These are phyloP conservation scores for Agroathelia rolfsii DNA, from an alignment of 1,284 basidiomycete genomes.

Conservation along the genomic window DNA sequence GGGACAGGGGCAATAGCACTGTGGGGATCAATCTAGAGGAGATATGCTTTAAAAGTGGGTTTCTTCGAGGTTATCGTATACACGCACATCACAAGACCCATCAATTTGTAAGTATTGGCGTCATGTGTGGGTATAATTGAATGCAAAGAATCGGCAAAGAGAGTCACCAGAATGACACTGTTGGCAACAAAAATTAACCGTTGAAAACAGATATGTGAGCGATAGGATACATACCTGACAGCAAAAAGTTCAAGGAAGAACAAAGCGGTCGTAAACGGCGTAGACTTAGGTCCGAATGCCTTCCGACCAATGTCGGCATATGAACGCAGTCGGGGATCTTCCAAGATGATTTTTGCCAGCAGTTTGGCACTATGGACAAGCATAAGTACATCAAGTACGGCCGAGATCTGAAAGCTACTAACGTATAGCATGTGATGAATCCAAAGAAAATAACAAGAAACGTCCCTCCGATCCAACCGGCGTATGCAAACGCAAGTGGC, in stretches of 20 bases:
- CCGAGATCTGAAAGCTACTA: slow-evolving; percentile 22
- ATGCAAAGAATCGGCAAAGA: slow-evolving; percentile 81
- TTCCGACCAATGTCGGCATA: slow-evolving; percentile 86
- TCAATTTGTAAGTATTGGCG: slow-evolving; percentile 64
- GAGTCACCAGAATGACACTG: slow-evolving; percentile 76
- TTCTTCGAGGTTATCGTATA: not conserved
- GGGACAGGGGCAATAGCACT: slow-evolving; percentile 72
- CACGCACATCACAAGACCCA: slow-evolving; percentile 63
- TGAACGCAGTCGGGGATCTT: slow-evolving; percentile 63
- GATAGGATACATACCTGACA: slow-evolving; percentile 40
- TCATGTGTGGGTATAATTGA: slow-evolving; percentile 61
- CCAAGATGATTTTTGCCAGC: slow-evolving; percentile 64
- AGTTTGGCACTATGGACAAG: slow-evolving; percentile 62
- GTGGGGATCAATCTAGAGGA: slow-evolving; percentile 64
- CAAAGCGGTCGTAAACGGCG: slow-evolving; percentile 57
- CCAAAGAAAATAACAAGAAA: slow-evolving; percentile 72
- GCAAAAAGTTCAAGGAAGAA: slow-evolving; percentile 85
- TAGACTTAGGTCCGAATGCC: slow-evolving; percentile 72
- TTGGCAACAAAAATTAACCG: slow-evolving; percentile 8
- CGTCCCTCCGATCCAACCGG: slow-evolving; percentile 78
- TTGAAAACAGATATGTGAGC: slow-evolving; percentile 11
- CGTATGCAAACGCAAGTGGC: slow-evolving; percentile 79
- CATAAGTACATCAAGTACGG: slow-evolving; percentile 5
- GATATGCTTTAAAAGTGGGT: too few species aligned
- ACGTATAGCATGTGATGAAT: slow-evolving; percentile 82